Base-by-base conservation (phyloP, 495 filamentous ascomycete genomes). In the Tuber melanosporum region DNA sequence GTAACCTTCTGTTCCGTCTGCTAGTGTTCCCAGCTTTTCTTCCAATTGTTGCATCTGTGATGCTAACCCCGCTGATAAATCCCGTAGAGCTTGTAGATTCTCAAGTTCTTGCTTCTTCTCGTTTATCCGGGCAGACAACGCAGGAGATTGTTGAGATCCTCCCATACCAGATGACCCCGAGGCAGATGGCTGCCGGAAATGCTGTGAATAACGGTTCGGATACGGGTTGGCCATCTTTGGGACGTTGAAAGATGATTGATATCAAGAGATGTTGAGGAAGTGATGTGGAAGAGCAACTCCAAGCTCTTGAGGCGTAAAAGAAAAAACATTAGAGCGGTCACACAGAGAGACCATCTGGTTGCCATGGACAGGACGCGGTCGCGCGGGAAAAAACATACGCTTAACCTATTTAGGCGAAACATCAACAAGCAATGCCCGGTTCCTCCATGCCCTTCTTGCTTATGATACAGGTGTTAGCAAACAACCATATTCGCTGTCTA, bases 71-170 rank as follows among this genome's bases (percentile, higher is more conserved):
- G 90, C 93, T 82, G 94, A 97, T 78, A 99, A 88, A 82, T 97
- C 94, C 76, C 94, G 90, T 49, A 99, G 85, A 80, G 97, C 91
- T 77, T 90, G 91, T 52, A 98, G 87, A 81, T 92, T 96, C 78
- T 97, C 94, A 20, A 99, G 88, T 84, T 99, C 95, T 66, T 91
- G 91, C 84, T 93, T 94, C 86, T 99, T 99, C 83, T 97, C 93
- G 72, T 92, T 91, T 84, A 99, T 94, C 73, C 96, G 91, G 43
- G 93, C 90, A 44, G 92, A 83, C n/a, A 99, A 87, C 42, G 91
- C 89, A 5, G 93, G 91, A 32, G 95, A 94, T 84, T 94, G 94
- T 52, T 92, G 89, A 32, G 84, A 84, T 32, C 75, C 80, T 66
- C 73, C 39, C 14, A 66, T 66, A 19, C 57, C 14, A 73, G 74